These are phyloP conservation scores for Syncephalastrum monosporum DNA, from an alignment of 371 early-diverging fungal genomes.

Conservation along the genomic window DNA sequence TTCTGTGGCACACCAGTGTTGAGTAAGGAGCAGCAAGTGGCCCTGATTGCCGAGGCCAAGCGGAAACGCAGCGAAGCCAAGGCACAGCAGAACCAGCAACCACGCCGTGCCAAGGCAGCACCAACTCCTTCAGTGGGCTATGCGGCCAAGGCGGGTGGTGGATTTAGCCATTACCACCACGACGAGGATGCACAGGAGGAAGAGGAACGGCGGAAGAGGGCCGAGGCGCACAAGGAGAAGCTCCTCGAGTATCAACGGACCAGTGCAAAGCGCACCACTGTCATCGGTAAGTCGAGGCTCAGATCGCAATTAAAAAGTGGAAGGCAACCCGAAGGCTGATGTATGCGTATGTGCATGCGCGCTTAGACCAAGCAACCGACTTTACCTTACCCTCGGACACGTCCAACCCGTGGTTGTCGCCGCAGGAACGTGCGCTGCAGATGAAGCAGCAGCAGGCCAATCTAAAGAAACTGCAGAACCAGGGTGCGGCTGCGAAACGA, in stretches of 20 bases:
- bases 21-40: slow-evolving; percentile 68
- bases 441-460: slow-evolving; percentile 54
- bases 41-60: slow-evolving; percentile 51
- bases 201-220: slow-evolving; percentile 49
- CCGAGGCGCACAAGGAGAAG: slow-evolving; percentile 72
- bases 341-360: too few species aligned
- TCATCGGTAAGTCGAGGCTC: slow-evolving; percentile 49
- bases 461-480: slow-evolving; percentile 44
- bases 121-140: slow-evolving; percentile 39
- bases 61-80: slow-evolving; percentile 34
- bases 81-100: slow-evolving; percentile 25
- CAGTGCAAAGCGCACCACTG: slow-evolving; percentile 72
- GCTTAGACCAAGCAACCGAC: slow-evolving; percentile 71
- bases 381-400: slow-evolving; percentile 68
- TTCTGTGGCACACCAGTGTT: slow-evolving; percentile 76
- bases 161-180: too few species aligned
- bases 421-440: slow-evolving; percentile 68
- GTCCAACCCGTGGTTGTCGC: slow-evolving; percentile 72
- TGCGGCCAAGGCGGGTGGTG: slow-evolving; percentile 37
- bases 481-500: slow-evolving; percentile 40
- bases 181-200: slow-evolving; percentile 39
- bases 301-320: too few species aligned
- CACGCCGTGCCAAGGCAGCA: slow-evolving; percentile 16
- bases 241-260: slow-evolving; percentile 82
- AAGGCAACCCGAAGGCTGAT: too few species aligned